These are phyloP conservation scores for Apiospora sp. DNA, from an alignment of 2,329 filamentous ascomycete genomes.

Conservation along the genomic window DNA sequence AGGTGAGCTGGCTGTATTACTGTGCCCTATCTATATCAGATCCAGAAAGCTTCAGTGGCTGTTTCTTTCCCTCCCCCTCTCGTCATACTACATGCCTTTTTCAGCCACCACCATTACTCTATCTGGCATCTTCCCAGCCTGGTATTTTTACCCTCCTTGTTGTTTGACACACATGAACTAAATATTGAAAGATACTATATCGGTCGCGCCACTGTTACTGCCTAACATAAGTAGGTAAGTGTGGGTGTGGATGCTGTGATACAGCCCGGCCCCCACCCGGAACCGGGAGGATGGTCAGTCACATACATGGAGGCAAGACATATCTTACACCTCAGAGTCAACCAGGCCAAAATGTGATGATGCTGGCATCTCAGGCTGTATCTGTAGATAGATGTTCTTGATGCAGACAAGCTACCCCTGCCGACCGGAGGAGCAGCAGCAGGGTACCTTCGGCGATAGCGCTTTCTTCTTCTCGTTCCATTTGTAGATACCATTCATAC, in stretches of 20 bases:
- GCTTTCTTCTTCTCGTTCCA: neutral
- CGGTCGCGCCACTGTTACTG: neutral
- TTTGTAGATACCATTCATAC: neutral
- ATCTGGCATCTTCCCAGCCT: neutral
- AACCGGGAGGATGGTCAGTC: constrained; percentile 9
- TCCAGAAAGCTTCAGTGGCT: constrained; percentile 3
- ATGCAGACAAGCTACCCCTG: neutral
- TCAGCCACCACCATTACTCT: neutral
- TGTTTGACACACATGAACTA: neutral
- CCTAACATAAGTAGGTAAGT: neutral
- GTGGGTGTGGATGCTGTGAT: neutral
- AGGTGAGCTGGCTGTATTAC: neutral
- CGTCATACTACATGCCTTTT: neutral
- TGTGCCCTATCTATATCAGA: neutral
- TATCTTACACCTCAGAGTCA: neutral
- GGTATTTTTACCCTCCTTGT: neutral
- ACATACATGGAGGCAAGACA: neutral
- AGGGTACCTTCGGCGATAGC: neutral
- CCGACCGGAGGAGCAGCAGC: neutral
- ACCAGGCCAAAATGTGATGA: neutral
- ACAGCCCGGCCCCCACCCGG: neutral
- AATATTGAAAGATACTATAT: neutral
- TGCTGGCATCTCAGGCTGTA: neutral
- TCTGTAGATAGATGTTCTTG: neutral
- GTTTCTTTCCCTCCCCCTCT: neutral